Percentiles rank a stretch among this genome's conserved stretches.
Conservation (phyloP, 768 basidiomycete species). For the Suillus subluteus region DNA sequence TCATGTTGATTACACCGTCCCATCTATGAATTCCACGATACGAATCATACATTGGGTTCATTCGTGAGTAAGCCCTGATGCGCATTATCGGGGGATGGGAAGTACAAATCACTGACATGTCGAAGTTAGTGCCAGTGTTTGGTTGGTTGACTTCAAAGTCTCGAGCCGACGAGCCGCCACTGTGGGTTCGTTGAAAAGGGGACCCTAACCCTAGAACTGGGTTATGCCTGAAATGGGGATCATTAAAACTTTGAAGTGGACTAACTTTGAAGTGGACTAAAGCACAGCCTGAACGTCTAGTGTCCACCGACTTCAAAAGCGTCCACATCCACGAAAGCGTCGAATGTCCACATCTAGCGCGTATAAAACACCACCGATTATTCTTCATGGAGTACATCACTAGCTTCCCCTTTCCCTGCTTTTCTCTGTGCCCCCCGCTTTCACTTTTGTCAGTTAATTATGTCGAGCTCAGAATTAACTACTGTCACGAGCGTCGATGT, state of each 20-base stretch:
- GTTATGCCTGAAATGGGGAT: not conserved
- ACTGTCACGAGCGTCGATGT: not conserved
- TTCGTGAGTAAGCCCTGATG: not conserved
- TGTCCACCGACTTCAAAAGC: not conserved
- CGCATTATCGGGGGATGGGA: not conserved
- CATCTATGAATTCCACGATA: not conserved
- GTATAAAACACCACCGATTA: not conserved
- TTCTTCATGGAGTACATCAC: not conserved
- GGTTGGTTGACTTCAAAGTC: not conserved
- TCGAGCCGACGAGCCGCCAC: no score
- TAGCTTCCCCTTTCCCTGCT: not conserved
- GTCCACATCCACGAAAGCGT: constrained; percentile 11
- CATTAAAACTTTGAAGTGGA: not conserved
- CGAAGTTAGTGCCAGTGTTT: not conserved
- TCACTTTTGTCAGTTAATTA: not conserved
- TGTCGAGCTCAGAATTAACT: not conserved
- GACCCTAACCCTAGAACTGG: constrained; percentile 9
- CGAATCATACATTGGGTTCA: not conserved
- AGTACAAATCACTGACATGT: not conserved
- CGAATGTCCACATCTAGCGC: not conserved
- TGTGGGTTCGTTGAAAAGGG: no score
- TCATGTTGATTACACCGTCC: not conserved
- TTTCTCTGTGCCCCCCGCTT: no score
- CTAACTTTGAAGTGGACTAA: not conserved
- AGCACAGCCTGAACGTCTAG: not conserved